Conservation (phyloP, 129 eudicot genomes). For the Flaveria brownii region DNA sequence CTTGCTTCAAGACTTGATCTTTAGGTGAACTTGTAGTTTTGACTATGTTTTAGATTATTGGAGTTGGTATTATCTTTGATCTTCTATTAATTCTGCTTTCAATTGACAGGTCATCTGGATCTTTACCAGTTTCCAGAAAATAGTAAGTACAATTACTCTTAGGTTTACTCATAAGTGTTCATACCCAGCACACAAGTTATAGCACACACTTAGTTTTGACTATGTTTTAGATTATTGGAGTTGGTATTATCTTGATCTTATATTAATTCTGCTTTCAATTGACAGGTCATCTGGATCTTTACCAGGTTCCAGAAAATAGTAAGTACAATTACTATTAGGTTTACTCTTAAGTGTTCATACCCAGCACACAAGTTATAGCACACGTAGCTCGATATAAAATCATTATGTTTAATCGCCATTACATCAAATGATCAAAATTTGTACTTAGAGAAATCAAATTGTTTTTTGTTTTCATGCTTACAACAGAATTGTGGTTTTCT, state of each 20-base stretch:
- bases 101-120: constrained; percentile 54
- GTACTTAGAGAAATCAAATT: background rate
- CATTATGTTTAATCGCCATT: background rate
- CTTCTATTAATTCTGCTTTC: background rate
- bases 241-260: background rate
- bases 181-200: background rate
- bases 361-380: background rate
- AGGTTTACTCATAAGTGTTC: background rate
- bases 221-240: background rate
- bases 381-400: background rate
- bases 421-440: background rate
- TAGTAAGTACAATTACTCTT: constrained; percentile 53
- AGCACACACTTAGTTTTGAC: background rate
- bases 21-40: background rate
- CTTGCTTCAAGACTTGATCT: constrained; percentile 3
- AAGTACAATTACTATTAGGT: constrained; percentile 32
- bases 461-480: background rate
- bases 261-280: constrained; percentile 4
- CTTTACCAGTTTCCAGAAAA: constrained; percentile 62
- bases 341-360: background rate
- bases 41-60: background rate
- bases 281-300: constrained; percentile 59
- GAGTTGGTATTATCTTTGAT: background rate
- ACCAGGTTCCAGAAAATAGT: constrained; percentile 75
- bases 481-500: background rate